phyloP scores from a whole-genome alignment of 2,329 filamentous ascomycete species.

The Knufia fluminis region DNA sequence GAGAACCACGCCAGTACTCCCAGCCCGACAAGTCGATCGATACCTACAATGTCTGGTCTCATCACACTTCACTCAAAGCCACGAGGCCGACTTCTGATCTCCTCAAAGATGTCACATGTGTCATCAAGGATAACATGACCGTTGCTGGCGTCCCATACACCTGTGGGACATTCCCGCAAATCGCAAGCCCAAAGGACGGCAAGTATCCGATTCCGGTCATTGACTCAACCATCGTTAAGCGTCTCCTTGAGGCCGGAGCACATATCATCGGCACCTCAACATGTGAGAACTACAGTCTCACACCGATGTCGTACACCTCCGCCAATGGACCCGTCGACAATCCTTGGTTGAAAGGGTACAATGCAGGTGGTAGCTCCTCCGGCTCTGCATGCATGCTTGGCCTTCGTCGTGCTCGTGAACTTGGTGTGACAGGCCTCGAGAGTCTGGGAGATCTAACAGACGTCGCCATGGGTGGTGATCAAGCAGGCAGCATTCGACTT shows the following conservation, averaged over 20 bases:
- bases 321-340: slow-evolving; percentile 32
- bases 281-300: slow-evolving; percentile 33
- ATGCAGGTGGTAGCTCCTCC: slow-evolving; percentile 32
- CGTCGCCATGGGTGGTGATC: slow-evolving; percentile 33
- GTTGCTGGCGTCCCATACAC: slow-evolving; percentile 31
- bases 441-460: slow-evolving; percentile 26
- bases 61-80: slow-evolving; percentile 28
- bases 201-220: slow-evolving; percentile 27
- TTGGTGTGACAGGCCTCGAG: slow-evolving; percentile 15
- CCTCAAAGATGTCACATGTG: slow-evolving; percentile 26
- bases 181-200: slow-evolving; percentile 23
- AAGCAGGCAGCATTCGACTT: slow-evolving; percentile 32
- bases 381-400: slow-evolving; percentile 28
- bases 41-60: slow-evolving; percentile 37
- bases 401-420: slow-evolving; percentile 18
- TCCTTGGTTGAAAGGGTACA: slow-evolving; percentile 27
- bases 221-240: slow-evolving; percentile 30
- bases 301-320: slow-evolving; percentile 30
- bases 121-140: slow-evolving; percentile 32
- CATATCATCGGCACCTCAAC: slow-evolving; percentile 30
- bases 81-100: slow-evolving; percentile 19
- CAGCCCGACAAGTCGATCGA: slow-evolving; percentile 27
- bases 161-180: slow-evolving; percentile 27
- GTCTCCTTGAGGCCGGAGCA: slow-evolving; percentile 29
- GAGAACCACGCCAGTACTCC: slow-evolving; percentile 15